Evolutionary conservation across 108 stramenopile species (phyloP), one percentile per base, ranked within the genome.

Genomic region (Pseudonitzschia multiseries): DNA sequence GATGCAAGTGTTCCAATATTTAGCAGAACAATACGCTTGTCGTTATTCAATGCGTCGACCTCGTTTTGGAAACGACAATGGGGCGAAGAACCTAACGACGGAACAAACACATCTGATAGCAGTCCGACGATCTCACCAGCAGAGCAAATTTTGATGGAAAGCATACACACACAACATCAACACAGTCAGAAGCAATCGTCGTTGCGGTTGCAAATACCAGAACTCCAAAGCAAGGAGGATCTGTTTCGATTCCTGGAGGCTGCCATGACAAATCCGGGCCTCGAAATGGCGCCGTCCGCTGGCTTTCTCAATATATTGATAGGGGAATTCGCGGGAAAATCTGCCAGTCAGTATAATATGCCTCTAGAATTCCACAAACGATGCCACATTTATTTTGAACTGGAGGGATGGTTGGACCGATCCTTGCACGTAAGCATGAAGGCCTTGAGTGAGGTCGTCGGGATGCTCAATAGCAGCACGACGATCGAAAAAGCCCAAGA

Each of bases 1-100:
- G 51, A 62, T 27, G 22, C 40, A 42, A 64, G 5, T 20, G 61
- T 14, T 62, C 61, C 61, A 28, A 40, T 62, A 62, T 62, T 62
- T n/a, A 61, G 40, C 71, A 53, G 89, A 65, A 86, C 87, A 14
- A 71, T 88, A 29, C 72, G 71, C 33, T 68, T 83, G 82, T 86
- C 91, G 0, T 88, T 82, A 72, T 85, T 82, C 18, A 86, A 76
- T 57, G 73, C 88, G 13, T 79, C 83, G 15, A 86, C 88, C 21
- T 76, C 83, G 43, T 81, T 94, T 69, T 92, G 86, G 86, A 94
- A 94, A 68, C 78, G 93, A 62, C 69, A 71, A 31, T 94, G 93
- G 93, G 68, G 56, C 40, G 84, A 75, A 29, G 72, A 77, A 31
- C 21, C 64, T 41, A 63, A 1, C 43, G 57, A 68, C 68, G 36